These are phyloP conservation scores for Phlyctochytrium arcticum DNA, from an alignment of 192 early-diverging fungal genomes.

Conservation along the genomic window DNA sequence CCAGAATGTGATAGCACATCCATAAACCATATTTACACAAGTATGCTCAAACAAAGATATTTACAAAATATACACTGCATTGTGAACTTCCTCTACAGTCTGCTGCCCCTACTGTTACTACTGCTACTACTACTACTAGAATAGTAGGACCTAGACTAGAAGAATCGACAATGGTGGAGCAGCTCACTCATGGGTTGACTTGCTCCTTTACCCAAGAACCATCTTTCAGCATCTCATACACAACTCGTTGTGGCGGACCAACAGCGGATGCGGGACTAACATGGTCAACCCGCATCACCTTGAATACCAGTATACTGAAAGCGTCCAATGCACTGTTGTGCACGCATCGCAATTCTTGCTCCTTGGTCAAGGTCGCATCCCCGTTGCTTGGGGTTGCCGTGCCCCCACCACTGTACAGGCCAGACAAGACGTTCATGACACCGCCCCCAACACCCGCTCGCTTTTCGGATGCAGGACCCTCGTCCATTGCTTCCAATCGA, in stretches of 20 bases:
- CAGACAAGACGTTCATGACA: neutral
- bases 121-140: too few species aligned
- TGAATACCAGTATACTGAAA: slow-evolving; percentile 69
- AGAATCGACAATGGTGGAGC: too few species aligned
- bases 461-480: neutral
- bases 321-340: slow-evolving; percentile 73
- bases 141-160: too few species aligned
- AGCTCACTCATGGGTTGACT: slow-evolving; percentile 35
- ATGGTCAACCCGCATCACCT: slow-evolving; percentile 59
- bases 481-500: slow-evolving; percentile 49
- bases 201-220: slow-evolving; percentile 29
- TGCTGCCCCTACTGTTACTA: too few species aligned
- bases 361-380: slow-evolving; percentile 4
- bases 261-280: slow-evolving; percentile 17
- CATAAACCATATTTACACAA: too few species aligned
- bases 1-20: too few species aligned
- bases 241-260: slow-evolving; percentile 20
- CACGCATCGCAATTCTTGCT: slow-evolving; percentile 50
- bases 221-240: slow-evolving; percentile 25
- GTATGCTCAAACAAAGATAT: too few species aligned
- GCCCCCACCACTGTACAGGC: neutral
- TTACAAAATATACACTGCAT: too few species aligned
- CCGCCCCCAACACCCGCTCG: neutral
- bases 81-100: too few species aligned
- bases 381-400: neutral